Conservation (phyloP, 2,329 filamentous ascomycete genomes). For the Ceratocystis cubensis region DNA sequence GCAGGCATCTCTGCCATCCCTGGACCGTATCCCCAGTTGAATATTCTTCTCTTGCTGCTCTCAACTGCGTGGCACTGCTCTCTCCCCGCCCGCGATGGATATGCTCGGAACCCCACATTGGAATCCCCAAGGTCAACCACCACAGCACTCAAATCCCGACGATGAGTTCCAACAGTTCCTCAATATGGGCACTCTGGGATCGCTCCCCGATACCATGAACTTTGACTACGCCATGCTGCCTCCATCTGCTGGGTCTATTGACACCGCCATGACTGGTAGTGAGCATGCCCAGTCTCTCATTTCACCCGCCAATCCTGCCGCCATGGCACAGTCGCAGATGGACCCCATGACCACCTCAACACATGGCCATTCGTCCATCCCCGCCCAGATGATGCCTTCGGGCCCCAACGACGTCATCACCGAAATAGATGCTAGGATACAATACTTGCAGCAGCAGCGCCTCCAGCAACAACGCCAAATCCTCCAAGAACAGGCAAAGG, state of each 20-base stretch:
- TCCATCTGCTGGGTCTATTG: slow-evolving; percentile 32
- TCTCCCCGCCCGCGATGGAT: slow-evolving; percentile 9
- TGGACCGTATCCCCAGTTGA: background rate
- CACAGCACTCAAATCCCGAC: slow-evolving; percentile 35
- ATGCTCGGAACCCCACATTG: slow-evolving; percentile 29
- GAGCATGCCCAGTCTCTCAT: slow-evolving; percentile 30
- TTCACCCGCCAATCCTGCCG: slow-evolving; percentile 22
- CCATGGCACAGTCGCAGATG: slow-evolving; percentile 16
- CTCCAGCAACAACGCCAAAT: slow-evolving; percentile 46
- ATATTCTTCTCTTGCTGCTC: background rate
- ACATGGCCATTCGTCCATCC: slow-evolving; percentile 37
- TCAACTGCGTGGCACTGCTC: background rate
- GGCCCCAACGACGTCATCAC: slow-evolving; percentile 41
- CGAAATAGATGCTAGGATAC: slow-evolving; percentile 53
- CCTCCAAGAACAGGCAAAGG: slow-evolving; percentile 41
- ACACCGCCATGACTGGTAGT: slow-evolving; percentile 39
- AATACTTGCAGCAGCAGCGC: slow-evolving; percentile 52
- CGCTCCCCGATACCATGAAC: slow-evolving; percentile 40
- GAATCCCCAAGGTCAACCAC: slow-evolving; percentile 46
- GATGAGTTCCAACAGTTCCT: slow-evolving; percentile 55
- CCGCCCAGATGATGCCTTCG: slow-evolving; percentile 35
- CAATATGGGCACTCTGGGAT: slow-evolving; percentile 45
- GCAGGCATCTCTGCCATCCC: too few relatives aligned
- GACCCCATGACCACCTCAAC: slow-evolving; percentile 26
- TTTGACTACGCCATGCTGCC: slow-evolving; percentile 41